Percentiles rank a stretch among this genome's conserved stretches.
These are phyloP conservation scores for Geranium brycei DNA, from an alignment of 345 rosid species.

Conservation along the genomic window DNA sequence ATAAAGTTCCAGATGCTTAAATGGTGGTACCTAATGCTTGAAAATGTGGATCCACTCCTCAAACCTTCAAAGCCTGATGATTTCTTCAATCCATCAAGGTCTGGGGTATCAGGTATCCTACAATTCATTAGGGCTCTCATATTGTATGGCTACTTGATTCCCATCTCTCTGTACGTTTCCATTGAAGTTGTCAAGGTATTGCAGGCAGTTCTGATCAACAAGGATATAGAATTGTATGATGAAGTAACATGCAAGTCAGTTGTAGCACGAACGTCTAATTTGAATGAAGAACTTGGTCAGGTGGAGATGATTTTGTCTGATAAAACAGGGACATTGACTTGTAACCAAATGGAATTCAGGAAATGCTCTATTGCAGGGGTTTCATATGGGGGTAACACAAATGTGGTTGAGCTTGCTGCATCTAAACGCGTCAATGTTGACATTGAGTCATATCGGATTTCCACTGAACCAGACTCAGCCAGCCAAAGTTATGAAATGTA, in stretches of 20 bases:
- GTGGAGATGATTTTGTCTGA: conserved; percentile 63
- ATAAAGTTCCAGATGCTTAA: conserved; percentile 29
- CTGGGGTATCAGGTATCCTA: conserved; percentile 25
- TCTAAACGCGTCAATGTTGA: conserved; percentile 40
- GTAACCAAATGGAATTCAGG: conserved; percentile 73
- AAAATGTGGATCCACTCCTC: conserved; percentile 13
- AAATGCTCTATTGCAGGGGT: conserved; percentile 73
- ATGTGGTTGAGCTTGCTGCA: conserved; percentile 56
- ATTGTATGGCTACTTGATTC: conserved; percentile 66
- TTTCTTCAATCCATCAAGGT: conserved; percentile 32
- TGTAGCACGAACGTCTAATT: conserved; percentile 57
- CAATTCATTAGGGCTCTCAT: conserved; percentile 50
- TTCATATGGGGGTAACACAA: conserved; percentile 43
- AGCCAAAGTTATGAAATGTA: conserved; percentile 13
- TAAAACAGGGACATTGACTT: conserved; percentile 78
- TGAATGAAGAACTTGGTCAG: conserved; percentile 75
- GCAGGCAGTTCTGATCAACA: conserved; percentile 58
- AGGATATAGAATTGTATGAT: conserved; percentile 54
- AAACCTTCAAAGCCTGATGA: not conserved
- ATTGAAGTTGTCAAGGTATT: conserved; percentile 62
- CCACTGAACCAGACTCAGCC: not conserved
- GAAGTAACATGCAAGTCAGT: conserved; percentile 42
- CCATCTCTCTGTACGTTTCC: conserved; percentile 67
- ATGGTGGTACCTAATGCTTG: conserved; percentile 52
- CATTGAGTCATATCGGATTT: conserved; percentile 17